Evolutionary conservation across 495 filamentous ascomycete genomes (phyloP).

Genomic region (Penicillium flavigenum): DNA sequence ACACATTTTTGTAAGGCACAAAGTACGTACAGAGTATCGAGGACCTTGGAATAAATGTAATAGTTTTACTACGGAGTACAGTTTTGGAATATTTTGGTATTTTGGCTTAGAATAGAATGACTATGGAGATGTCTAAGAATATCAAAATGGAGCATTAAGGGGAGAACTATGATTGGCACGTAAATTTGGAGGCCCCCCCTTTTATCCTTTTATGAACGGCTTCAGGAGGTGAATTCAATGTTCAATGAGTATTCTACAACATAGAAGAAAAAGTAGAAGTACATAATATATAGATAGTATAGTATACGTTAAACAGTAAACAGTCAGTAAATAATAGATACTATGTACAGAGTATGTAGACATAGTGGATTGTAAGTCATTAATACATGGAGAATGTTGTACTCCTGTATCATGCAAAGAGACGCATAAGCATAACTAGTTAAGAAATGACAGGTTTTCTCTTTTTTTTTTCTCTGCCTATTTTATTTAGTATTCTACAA

Average conservation of each 20-base stretch:
- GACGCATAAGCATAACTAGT: slow-evolving; percentile 8
- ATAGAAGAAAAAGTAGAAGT: no score
- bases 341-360: not conserved
- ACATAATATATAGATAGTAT: no score
- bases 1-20: not conserved
- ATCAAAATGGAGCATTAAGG: slow-evolving; percentile 12
- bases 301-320: not conserved
- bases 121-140: slow-evolving; percentile 15
- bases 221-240: slow-evolving; percentile 3
- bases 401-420: slow-evolving; percentile 3
- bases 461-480: not conserved
- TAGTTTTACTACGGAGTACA: not conserved
- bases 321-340: slow-evolving; percentile 2
- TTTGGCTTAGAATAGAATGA: not conserved
- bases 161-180: slow-evolving; percentile 11
- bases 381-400: not conserved
- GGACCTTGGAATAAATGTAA: not conserved
- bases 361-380: not conserved
- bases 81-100: not conserved
- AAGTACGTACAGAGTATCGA: no score
- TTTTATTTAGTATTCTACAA: not conserved
- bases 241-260: not conserved
- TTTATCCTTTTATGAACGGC: slow-evolving; percentile 6
- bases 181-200: slow-evolving; percentile 8
- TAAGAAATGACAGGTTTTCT: not conserved